phyloP scores from a whole-genome alignment of 78 protist genomes.

The Dictyostelium intermedium region DNA sequence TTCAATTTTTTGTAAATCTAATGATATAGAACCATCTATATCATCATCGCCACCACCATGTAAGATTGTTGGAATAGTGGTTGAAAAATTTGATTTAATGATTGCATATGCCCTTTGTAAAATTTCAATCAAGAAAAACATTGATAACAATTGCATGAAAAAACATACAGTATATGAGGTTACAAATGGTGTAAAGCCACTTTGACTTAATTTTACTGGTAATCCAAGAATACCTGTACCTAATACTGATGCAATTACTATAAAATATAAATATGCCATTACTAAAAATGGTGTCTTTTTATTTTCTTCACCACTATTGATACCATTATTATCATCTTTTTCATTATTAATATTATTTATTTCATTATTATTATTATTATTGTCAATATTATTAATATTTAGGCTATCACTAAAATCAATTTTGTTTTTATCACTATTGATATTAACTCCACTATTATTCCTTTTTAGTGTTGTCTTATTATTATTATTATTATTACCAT shows the following conservation, averaged over 20 bases:
- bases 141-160: constrained; percentile 54
- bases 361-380: not conserved
- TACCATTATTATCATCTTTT: not conserved
- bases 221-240: constrained; percentile 75
- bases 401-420: not conserved
- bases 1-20: not conserved
- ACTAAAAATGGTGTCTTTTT: constrained; percentile 56
- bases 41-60: not conserved
- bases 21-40: not conserved
- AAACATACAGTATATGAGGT: constrained; percentile 60
- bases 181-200: constrained; percentile 69
- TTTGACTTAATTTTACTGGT: constrained; percentile 47
- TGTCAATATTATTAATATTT: not conserved
- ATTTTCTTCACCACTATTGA: not conserved
- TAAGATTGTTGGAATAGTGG: not conserved
- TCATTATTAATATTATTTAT: not conserved
- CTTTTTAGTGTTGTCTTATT: not conserved
- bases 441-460: not conserved
- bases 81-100: constrained; percentile 1
- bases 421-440: not conserved
- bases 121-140: constrained; percentile 60
- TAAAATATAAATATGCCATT: constrained; percentile 39
- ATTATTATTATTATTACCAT: not conserved
- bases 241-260: constrained; percentile 60
- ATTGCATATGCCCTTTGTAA: constrained; percentile 56